A percentile compares a stretch with the other conserved stretches of the same genome.
These are phyloP conservation scores for Syzygium jambos DNA, from an alignment of 345 rosid genomes.

Conservation along the genomic window DNA sequence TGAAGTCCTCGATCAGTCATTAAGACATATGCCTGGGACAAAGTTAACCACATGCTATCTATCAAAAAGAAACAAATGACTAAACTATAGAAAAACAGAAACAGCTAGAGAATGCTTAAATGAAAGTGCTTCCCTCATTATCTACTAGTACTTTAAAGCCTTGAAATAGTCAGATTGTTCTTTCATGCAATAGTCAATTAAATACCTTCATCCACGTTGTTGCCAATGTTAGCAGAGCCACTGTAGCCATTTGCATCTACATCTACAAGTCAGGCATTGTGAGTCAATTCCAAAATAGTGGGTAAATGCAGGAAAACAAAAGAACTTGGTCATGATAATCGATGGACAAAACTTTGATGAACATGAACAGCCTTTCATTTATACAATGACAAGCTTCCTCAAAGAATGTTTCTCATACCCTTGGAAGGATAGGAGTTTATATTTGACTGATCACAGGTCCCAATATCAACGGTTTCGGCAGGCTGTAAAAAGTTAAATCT, in stretches of 20 bases:
- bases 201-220: conserved; percentile 48
- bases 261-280: conserved; percentile 15
- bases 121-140: background rate
- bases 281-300: background rate
- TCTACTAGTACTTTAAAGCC: background rate
- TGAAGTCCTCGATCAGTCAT: background rate
- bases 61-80: background rate
- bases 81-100: background rate
- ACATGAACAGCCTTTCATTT: background rate
- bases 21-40: background rate
- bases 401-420: conserved; percentile 26
- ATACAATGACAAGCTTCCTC: background rate
- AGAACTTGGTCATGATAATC: background rate
- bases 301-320: background rate
- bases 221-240: conserved; percentile 30
- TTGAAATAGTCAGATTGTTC: background rate
- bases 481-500: conserved; percentile 20
- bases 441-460: conserved; percentile 52
- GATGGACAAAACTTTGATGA: background rate
- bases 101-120: background rate
- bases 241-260: conserved; percentile 41
- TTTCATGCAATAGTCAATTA: background rate
- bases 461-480: conserved; percentile 55
- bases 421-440: conserved; percentile 43
- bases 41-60: background rate